phyloP scores from a whole-genome alignment of 129 eudicot genomes.

The Ambrosia trifida region DNA sequence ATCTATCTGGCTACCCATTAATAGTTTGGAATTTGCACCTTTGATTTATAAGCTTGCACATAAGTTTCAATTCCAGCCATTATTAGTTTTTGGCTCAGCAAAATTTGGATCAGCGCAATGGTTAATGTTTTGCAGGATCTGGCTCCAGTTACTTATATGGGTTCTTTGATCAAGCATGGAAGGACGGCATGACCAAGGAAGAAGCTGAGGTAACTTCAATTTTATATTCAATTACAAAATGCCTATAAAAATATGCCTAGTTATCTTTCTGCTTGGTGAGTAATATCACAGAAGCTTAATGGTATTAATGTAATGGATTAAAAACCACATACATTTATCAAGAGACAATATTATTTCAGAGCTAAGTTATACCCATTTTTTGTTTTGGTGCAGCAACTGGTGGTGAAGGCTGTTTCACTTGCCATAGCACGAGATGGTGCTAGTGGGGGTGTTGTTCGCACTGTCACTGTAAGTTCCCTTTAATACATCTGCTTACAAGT shows the following conservation, averaged over 20 bases:
- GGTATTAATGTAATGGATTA: background rate
- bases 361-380: background rate
- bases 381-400: constrained; percentile 58
- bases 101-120: background rate
- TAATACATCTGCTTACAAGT: background rate
- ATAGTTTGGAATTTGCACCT: background rate
- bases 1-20: background rate
- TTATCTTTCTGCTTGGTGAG: background rate
- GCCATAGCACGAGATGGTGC: constrained; percentile 99
- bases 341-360: background rate
- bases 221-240: background rate
- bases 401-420: constrained; percentile 93
- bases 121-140: constrained; percentile 57
- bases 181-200: constrained; percentile 86
- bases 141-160: constrained; percentile 95
- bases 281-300: background rate
- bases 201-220: constrained; percentile 83
- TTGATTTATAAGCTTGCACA: background rate
- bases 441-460: constrained; percentile 95
- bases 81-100: background rate
- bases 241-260: background rate
- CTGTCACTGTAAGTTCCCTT: constrained; percentile 69
- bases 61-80: background rate
- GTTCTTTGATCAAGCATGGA: constrained; percentile 97
- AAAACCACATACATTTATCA: background rate